These are phyloP conservation scores for Parietaria judaica DNA, from an alignment of 306 rosid genomes.

Conservation along the genomic window DNA sequence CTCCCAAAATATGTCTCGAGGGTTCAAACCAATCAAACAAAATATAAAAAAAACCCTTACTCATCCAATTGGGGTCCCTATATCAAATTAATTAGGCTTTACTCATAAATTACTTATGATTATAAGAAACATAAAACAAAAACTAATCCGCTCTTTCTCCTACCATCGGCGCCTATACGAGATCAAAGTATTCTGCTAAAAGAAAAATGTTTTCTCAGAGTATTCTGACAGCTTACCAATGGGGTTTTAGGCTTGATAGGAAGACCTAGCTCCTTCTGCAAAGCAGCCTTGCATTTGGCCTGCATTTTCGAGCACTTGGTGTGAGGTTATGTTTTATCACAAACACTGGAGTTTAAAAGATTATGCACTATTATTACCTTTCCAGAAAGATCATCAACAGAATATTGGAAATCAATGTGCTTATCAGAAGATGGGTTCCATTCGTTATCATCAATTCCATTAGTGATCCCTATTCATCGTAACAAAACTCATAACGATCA, in stretches of 20 bases:
- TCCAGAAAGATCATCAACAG: constrained; percentile 61
- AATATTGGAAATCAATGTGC: constrained; percentile 50
- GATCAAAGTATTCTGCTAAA: constrained; percentile 14
- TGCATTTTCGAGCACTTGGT: constrained; percentile 20
- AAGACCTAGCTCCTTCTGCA: constrained; percentile 80
- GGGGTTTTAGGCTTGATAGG: constrained; percentile 68
- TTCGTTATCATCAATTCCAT: constrained; percentile 70
- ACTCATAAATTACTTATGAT: too few species aligned
- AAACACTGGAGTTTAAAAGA: neutral
- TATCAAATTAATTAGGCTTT: too few species aligned
- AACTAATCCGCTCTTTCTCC: too few species aligned
- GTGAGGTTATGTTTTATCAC: constrained; percentile 16
- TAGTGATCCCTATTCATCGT: constrained; percentile 57
- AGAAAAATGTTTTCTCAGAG: neutral
- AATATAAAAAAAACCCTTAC: too few species aligned
- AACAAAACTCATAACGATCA: constrained; percentile 1
- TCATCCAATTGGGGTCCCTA: too few species aligned
- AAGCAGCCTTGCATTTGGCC: constrained; percentile 61
- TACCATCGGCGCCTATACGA: neutral
- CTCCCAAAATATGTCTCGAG: too few species aligned
- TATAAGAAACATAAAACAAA: too few species aligned
- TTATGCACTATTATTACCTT: constrained; percentile 41
- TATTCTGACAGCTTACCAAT: constrained; percentile 38
- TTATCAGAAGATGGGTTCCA: constrained; percentile 77
- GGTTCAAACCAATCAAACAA: too few species aligned